phyloP scores from a whole-genome alignment of 148 eudicot genomes.

The Nyssa sinensis region DNA sequence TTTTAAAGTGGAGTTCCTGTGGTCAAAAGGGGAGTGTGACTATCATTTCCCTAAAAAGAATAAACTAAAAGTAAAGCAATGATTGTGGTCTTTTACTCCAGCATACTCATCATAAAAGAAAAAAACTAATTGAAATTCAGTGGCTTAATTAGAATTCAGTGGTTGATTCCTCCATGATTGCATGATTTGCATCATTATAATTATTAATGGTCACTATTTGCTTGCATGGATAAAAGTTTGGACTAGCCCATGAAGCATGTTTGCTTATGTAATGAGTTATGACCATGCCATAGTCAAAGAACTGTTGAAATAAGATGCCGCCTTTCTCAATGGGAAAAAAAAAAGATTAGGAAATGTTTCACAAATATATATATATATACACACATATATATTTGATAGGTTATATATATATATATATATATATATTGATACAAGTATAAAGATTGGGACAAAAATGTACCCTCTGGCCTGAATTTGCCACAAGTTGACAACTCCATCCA shows the following conservation, averaged over 20 bases:
- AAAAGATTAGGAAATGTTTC: neutral
- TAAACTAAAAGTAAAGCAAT: neutral
- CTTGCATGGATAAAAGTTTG: neutral
- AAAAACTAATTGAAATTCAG: too few species aligned
- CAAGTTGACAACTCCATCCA: constrained; percentile 88
- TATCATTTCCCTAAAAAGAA: too few species aligned
- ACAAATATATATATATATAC: neutral
- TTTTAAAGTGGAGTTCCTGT: too few species aligned
- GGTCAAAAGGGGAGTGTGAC: too few species aligned
- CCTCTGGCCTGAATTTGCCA: constrained; percentile 89
- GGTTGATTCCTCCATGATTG: neutral
- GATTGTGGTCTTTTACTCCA: neutral
- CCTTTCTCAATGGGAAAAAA: neutral
- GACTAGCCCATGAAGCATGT: constrained; percentile 6
- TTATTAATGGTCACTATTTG: too few species aligned
- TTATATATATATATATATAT: too few species aligned
- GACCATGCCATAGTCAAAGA: neutral
- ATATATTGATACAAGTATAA: neutral
- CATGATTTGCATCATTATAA: neutral
- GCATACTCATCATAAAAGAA: neutral
- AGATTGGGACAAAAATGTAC: constrained; percentile 37
- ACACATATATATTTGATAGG: neutral
- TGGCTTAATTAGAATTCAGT: neutral
- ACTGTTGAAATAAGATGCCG: constrained; percentile 1
- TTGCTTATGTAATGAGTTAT: neutral